These are phyloP conservation scores for Aspergillus fijiensis DNA, from an alignment of 2,329 filamentous ascomycete species.

Conservation along the genomic window DNA sequence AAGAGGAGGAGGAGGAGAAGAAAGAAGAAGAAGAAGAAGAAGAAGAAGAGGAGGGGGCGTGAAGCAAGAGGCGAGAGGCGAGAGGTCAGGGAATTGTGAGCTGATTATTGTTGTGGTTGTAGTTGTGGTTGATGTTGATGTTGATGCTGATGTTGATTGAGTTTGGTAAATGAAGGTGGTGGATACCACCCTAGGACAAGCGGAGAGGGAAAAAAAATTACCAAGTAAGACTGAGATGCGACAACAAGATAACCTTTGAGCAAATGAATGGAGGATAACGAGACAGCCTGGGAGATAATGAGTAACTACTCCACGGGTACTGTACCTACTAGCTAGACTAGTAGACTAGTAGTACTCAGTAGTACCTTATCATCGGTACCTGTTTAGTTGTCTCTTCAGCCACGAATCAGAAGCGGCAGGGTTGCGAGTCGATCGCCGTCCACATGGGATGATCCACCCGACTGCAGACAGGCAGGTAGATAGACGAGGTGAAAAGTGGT, in stretches of 20 bases:
- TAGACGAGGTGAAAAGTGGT: no score
- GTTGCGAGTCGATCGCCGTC: neutral
- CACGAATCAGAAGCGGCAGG: neutral
- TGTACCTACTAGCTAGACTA: no score
- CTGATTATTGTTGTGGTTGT: no score
- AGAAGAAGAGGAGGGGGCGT: neutral
- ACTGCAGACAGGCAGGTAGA: neutral
- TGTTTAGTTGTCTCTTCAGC: neutral
- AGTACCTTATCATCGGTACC: neutral
- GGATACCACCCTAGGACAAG: constrained; percentile 2
- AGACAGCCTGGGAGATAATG: neutral
- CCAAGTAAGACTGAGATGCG: neutral
- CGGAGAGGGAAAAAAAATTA: neutral
- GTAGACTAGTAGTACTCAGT: neutral
- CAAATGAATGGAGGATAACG: neutral
- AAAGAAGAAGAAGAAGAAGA: no score
- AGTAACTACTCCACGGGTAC: neutral
- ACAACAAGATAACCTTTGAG: constrained; percentile 1
- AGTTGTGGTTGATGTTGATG: neutral
- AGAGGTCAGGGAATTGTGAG: neutral
- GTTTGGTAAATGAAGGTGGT: neutral
- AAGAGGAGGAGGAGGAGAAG: neutral
- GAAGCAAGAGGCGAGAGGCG: neutral
- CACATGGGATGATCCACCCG: neutral
- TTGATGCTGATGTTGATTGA: neutral